Base-by-base conservation (phyloP, 2,329 filamentous ascomycete species). In the Trichoderma arundinaceum region DNA sequence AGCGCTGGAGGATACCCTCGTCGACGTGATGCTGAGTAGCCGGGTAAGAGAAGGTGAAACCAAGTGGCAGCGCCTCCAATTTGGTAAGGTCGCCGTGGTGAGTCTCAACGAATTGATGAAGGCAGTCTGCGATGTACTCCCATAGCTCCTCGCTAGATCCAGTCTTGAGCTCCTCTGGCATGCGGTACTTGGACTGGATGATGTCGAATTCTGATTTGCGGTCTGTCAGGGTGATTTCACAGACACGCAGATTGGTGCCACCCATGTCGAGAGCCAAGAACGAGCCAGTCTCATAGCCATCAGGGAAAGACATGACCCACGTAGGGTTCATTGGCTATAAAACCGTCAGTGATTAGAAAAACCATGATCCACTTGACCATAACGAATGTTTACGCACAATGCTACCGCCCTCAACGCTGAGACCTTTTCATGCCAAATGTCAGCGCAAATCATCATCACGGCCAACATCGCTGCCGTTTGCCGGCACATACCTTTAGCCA, bases 1-100 rank as follows among this genome's bases (percentile, higher is more conserved):
- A 98, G 72, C 93, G 89, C 79, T 97, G 94, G 66, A 97, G 85
- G 44, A 97, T 85, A 71, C 94, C 94, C 77, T 96, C 92, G 72
- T 97, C 92, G 74, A 97, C 94, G 79, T 93, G 94, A 72, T 96
- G 88, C 78, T 97, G 94, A 0, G 92, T 95, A 15, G 93, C 94
- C 2, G 94, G 94, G 77, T 97, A 97, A 4, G 92, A 96, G 81
- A 98, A 98, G 52, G 94, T 97, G 82, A 97, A 97, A 74, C 94
- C 94, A 7, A 97, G 86, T 7, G 92, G 91, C 64, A 94, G 82
- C 72, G 86, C 86, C 28, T 86, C 84, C 28, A 92, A 74, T 69
- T 87, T 84, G 54, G 81, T 76, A 64, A 86, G 78, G 68, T 90
- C 84, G 66, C 89, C 87, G 76, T 96, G 92, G 77, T 97, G 92